Evolutionary conservation across 2,329 filamentous ascomycete genomes (phyloP).

Genomic region (Mycogone perniciosa): DNA sequence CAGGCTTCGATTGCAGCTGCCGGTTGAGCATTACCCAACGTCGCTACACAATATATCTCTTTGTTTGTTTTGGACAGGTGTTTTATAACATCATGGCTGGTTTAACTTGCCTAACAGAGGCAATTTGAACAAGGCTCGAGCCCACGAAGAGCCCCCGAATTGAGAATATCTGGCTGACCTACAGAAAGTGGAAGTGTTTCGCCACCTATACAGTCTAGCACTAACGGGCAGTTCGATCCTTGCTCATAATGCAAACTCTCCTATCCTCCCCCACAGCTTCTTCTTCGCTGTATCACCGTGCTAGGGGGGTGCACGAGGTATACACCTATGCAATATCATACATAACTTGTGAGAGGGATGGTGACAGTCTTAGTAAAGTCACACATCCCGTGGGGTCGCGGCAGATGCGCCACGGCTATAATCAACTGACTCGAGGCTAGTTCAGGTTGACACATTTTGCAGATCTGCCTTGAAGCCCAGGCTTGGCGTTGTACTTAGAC

Average conservation of each 20-base stretch:
- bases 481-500: conserved; percentile 24
- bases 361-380: not conserved
- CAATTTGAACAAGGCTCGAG: conserved; percentile 16
- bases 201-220: conserved; percentile 2
- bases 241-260: not conserved
- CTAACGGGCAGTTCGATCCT: not conserved
- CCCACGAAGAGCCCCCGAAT: conserved; percentile 8
- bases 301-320: conserved; percentile 5
- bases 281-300: not conserved
- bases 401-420: conserved; percentile 8
- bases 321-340: conserved; percentile 4
- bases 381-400: conserved; percentile 4
- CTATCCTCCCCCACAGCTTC: not conserved
- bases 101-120: conserved; percentile 4
- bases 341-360: not conserved
- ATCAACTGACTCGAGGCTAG: conserved; percentile 6
- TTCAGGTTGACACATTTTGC: conserved; percentile 8
- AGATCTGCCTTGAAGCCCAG: conserved; percentile 15
- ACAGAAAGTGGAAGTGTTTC: conserved; percentile 15
- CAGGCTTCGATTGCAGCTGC: conserved; percentile 36
- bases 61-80: conserved; percentile 9
- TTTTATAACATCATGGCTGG: conserved; percentile 11
- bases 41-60: not conserved
- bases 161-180: conserved; percentile 18
- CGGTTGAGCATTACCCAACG: conserved; percentile 23